Evolutionary conservation across 495 filamentous ascomycete species (phyloP).

Genomic region (Aspergillus taichungensis): DNA sequence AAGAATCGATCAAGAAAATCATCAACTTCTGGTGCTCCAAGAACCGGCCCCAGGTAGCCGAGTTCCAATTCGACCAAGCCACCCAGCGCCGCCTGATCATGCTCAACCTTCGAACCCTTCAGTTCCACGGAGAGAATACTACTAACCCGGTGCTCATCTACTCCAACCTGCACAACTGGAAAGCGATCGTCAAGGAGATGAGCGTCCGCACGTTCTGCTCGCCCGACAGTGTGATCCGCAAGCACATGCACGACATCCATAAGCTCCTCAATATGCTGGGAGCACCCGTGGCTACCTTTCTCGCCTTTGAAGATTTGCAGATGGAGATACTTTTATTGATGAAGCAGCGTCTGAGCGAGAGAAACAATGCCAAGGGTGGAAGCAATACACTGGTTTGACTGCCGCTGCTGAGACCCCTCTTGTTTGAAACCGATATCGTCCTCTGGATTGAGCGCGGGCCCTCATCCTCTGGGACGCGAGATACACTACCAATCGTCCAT

Average conservation of each 20-base stretch:
- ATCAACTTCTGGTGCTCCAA: conserved; percentile 38
- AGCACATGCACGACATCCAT: conserved; percentile 44
- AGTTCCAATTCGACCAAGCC: conserved; percentile 49
- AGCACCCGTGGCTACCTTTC: conserved; percentile 28
- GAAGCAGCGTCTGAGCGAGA: conserved; percentile 17
- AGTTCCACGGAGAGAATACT: conserved; percentile 37
- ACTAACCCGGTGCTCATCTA: conserved; percentile 33
- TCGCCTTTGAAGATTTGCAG: conserved; percentile 32
- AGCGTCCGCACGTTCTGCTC: conserved; percentile 47
- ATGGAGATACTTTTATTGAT: conserved; percentile 21
- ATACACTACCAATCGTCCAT: too few relatives aligned
- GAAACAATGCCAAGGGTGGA: conserved; percentile 1
- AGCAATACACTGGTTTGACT: not conserved
- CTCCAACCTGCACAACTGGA: conserved; percentile 45
- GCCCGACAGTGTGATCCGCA: conserved; percentile 44
- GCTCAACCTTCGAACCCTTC: conserved; percentile 39
- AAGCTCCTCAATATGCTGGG: conserved; percentile 47
- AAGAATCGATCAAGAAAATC: conserved; percentile 39
- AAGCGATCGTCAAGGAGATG: conserved; percentile 40
- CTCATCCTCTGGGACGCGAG: too few relatives aligned
- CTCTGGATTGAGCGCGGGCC: too few relatives aligned
- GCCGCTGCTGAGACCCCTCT: too few relatives aligned
- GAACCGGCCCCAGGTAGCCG: conserved; percentile 43
- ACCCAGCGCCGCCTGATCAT: conserved; percentile 46
- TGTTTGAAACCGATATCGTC: too few relatives aligned